Base-by-base conservation (phyloP, 2,329 filamentous ascomycete genomes). In the Phaeophleospora eucalypticola region DNA sequence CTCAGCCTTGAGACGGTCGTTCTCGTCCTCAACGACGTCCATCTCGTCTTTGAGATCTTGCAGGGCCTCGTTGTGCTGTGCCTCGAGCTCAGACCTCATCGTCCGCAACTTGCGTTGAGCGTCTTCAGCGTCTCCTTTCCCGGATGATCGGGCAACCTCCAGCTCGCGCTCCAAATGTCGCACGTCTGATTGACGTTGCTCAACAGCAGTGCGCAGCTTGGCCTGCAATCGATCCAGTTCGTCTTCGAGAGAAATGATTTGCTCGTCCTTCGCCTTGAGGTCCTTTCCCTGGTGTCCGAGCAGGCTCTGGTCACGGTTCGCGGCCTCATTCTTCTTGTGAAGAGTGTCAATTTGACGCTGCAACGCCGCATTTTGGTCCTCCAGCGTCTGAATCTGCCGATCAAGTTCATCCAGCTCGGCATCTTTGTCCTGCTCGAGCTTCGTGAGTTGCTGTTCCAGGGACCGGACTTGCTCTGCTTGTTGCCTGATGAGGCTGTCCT, bases 31-130 rank as follows among this genome's bases (percentile, higher is more conserved):
- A 1, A 75, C 58, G 4, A 75, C 68, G 27, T 72, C 62, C 15
- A 79, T 74, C 48, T 79, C 78, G 24, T 82, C 77, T 57, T 83
- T 77, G 8, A 83, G 65, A 21, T 77, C 73, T 39, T 78, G 66
- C 49, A 63, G 62, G 20, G 60, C 62, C 20, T 64, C 60, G 7
- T 52, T 43, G 37, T 65, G 59, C 18, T 63, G 55, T 2, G 49
- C 43, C 27, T 73, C 68, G 4, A 80, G 68, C 48, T 75, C 72
- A 18, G 74, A 69, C 24, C 77, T 71, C 17, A 79, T 71, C 46
- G 79, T 74, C 41, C 78, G 75, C 2, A 84, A 70, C 46, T 51
- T 51, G 15, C 54, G 55, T 38, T 62, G 51, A 6, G 53, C 53
- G n/a, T 59, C 54, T 12, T 62, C 52, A 10, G 46, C 54, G 27